Conservation (phyloP, 2,329 filamentous ascomycete genomes). For the Neofusicoccum sp. region DNA sequence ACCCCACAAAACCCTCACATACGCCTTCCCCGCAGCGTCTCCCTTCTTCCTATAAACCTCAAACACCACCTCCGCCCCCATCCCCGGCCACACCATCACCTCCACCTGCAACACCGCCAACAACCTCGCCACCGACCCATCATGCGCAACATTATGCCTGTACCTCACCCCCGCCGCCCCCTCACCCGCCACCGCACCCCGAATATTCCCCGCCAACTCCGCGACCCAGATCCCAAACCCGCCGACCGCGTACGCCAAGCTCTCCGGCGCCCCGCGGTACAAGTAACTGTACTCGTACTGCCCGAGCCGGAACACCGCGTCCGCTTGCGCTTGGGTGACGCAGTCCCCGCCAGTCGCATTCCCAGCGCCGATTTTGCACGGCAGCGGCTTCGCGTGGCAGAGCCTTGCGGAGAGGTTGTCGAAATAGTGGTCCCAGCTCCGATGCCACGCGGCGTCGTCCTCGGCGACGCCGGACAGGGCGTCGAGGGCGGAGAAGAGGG, state of each 20-base stretch:
- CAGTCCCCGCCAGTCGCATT: constrained; percentile 46
- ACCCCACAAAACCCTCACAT: constrained; percentile 70
- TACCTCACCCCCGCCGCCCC: constrained; percentile 53
- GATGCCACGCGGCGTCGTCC: constrained; percentile 65
- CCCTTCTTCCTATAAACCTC: constrained; percentile 60
- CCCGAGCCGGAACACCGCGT: constrained; percentile 74
- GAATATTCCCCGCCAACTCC: constrained; percentile 69
- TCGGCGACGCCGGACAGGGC: constrained; percentile 65
- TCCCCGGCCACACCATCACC: constrained; percentile 81
- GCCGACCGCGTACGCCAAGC: constrained; percentile 63
- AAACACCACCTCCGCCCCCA: constrained; percentile 78
- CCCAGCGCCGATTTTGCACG: constrained; percentile 52
- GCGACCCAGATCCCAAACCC: constrained; percentile 74
- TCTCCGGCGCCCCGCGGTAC: constrained; percentile 60
- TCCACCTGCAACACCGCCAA: constrained; percentile 73
- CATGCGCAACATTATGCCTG: constrained; percentile 78
- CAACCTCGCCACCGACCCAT: constrained; percentile 70
- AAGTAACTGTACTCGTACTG: constrained; percentile 81
- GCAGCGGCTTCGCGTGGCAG: constrained; percentile 73
- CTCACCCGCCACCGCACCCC: constrained; percentile 51
- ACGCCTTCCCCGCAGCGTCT: constrained; percentile 36
- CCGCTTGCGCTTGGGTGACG: constrained; percentile 63
- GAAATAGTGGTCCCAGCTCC: constrained; percentile 78
- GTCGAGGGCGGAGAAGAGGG: constrained; percentile 65
- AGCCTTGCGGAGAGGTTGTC: constrained; percentile 80